A percentile compares a stretch with the other conserved stretches of the same genome.
phyloP scores from a whole-genome alignment of 768 basidiomycete species.

The Artomyces pyxidatus region DNA sequence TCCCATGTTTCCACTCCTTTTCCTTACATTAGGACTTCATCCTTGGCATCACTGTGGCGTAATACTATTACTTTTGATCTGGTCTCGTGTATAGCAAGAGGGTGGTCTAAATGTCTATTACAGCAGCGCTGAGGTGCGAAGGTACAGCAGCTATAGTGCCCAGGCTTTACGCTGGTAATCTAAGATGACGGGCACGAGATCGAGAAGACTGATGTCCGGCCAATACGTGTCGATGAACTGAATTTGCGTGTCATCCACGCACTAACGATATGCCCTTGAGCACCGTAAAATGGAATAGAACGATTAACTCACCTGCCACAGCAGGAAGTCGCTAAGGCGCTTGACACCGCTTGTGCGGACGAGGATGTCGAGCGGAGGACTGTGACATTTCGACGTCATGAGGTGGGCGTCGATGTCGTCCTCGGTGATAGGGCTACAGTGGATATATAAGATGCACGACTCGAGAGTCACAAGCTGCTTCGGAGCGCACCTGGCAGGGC shows the following conservation, averaged over 20 bases:
- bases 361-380: slow-evolving; percentile 82
- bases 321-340: slow-evolving; percentile 80
- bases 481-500: slow-evolving; percentile 3
- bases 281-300: slow-evolving; percentile 8
- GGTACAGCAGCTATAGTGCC: slow-evolving; percentile 18
- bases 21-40: too few relatives aligned
- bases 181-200: slow-evolving; percentile 82
- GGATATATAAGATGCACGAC: not conserved
- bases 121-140: not conserved
- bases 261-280: too few relatives aligned
- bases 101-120: not conserved
- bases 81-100: too few relatives aligned
- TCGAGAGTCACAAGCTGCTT: not conserved
- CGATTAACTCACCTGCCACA: slow-evolving; percentile 78
- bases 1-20: too few relatives aligned
- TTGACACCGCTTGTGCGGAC: slow-evolving; percentile 89
- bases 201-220: slow-evolving; percentile 86
- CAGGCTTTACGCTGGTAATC: slow-evolving; percentile 80
- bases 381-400: slow-evolving; percentile 54
- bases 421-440: slow-evolving; percentile 48
- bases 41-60: too few relatives aligned
- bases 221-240: slow-evolving; percentile 83
- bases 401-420: slow-evolving; percentile 59
- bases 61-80: too few relatives aligned
- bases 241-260: slow-evolving; percentile 75